These are phyloP conservation scores for Magnaporthiopsis incrustans DNA, from an alignment of 2,329 filamentous ascomycete species.

Conservation along the genomic window DNA sequence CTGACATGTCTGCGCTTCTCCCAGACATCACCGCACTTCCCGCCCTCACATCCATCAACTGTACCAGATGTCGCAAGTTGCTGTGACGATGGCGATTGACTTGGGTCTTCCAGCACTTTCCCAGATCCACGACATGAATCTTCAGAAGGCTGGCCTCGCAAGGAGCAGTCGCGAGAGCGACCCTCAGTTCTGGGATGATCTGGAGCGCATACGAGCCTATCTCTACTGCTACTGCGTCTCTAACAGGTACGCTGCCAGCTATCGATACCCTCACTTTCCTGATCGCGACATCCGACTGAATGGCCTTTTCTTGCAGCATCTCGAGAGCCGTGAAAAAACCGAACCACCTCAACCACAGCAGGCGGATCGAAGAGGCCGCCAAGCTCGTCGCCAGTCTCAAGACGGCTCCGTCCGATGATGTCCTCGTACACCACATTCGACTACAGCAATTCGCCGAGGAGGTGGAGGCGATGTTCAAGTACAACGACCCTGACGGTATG, in stretches of 20 bases:
- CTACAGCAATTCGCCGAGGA: constrained; percentile 15
- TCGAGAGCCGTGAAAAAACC: constrained; percentile 14
- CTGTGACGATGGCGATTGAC: constrained; percentile 14
- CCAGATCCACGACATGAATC: not conserved
- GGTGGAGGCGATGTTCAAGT: constrained; percentile 12
- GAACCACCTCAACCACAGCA: constrained; percentile 14
- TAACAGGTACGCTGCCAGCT: not conserved
- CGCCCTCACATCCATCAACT: constrained; percentile 13
- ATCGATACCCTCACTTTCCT: not conserved
- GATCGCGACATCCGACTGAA: not conserved
- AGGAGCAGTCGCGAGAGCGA: not conserved
- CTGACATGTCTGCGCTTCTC: not conserved
- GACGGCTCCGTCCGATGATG: constrained; percentile 9
- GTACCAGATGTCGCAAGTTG: constrained; percentile 16
- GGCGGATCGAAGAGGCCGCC: constrained; percentile 11
- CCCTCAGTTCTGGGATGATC: constrained; percentile 9
- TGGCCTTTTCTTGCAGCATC: constrained; percentile 9
- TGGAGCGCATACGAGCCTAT: constrained; percentile 14
- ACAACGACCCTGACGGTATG: constrained; percentile 6
- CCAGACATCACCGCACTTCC: constrained; percentile 15
- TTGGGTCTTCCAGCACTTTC: constrained; percentile 11
- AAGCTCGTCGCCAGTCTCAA: constrained; percentile 10
- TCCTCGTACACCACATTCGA: constrained; percentile 13
- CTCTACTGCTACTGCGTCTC: constrained; percentile 16
- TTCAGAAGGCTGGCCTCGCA: not conserved